phyloP scores from a whole-genome alignment of 768 basidiomycete genomes.

The Hydnum rufescens region DNA sequence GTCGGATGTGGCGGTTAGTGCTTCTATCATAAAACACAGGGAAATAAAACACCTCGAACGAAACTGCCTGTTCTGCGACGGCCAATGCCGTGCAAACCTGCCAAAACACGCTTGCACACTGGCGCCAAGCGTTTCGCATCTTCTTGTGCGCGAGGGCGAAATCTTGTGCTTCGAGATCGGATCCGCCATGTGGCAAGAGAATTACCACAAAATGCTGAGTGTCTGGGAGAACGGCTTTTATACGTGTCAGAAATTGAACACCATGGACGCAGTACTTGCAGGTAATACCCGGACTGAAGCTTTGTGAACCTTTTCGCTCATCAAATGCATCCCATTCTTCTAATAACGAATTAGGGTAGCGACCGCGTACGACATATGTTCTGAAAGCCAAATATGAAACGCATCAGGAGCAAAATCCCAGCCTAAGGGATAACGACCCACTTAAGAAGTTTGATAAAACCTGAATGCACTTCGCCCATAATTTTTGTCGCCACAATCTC shows the following conservation, averaged over 20 bases:
- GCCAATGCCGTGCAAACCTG: slow-evolving; percentile 64
- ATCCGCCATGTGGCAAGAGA: slow-evolving; percentile 74
- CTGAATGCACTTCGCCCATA: slow-evolving; percentile 55
- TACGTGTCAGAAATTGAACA: slow-evolving; percentile 1
- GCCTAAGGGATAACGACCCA: slow-evolving; percentile 12
- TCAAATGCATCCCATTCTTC: slow-evolving; percentile 78
- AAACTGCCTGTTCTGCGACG: slow-evolving; percentile 56
- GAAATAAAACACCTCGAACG: slow-evolving; percentile 56
- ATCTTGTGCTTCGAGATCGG: slow-evolving; percentile 70
- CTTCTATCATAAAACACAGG: neutral
- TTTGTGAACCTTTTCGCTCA: slow-evolving; percentile 54
- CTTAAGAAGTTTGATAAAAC: slow-evolving; percentile 57
- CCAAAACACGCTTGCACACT: slow-evolving; percentile 81
- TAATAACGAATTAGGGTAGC: slow-evolving; percentile 62
- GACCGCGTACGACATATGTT: slow-evolving; percentile 70
- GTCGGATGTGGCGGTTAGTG: neutral
- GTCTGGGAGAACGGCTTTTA: slow-evolving; percentile 53
- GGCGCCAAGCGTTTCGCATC: slow-evolving; percentile 36
- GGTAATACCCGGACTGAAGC: slow-evolving; percentile 57
- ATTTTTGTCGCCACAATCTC: slow-evolving; percentile 58
- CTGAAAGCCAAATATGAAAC: slow-evolving; percentile 25
- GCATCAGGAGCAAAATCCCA: neutral
- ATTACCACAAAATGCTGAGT: slow-evolving; percentile 79
- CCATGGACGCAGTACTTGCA: neutral
- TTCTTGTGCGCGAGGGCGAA: slow-evolving; percentile 15